phyloP scores from a whole-genome alignment of 495 filamentous ascomycete genomes.

The Trichoderma orchidacearum region DNA sequence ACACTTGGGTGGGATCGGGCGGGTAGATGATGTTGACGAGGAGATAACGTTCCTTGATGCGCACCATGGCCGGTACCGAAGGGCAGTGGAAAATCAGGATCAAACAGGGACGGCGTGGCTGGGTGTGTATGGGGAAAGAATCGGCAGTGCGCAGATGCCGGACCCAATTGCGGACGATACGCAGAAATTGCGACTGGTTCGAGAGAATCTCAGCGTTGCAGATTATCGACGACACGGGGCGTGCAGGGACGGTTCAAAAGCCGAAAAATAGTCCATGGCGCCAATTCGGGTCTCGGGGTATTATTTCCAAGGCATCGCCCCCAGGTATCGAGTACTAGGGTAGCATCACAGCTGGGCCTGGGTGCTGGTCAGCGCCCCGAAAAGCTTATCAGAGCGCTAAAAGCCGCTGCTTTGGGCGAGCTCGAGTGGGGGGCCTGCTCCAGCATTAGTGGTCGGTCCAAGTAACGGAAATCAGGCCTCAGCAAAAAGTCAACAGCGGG shows the following conservation, averaged over 20 bases:
- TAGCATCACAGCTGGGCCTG: background rate
- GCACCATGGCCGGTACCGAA: slow-evolving; percentile 53
- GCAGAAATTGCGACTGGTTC: too few species aligned
- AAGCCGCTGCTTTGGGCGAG: background rate
- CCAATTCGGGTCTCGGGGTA: background rate
- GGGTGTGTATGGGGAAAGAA: background rate
- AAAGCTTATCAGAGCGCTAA: background rate
- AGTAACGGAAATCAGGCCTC: too few species aligned
- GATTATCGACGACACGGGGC: background rate
- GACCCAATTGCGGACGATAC: background rate
- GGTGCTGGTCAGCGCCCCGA: background rate
- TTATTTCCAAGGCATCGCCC: too few species aligned
- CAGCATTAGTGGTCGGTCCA: too few species aligned
- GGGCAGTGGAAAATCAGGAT: too few species aligned
- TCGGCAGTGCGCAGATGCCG: background rate
- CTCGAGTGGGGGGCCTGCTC: too few species aligned
- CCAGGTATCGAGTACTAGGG: too few species aligned
- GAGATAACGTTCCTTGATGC: slow-evolving; percentile 89
- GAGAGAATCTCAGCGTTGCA: background rate
- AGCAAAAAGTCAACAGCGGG: too few species aligned
- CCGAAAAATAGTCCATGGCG: slow-evolving; percentile 1
- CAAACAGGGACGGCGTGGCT: background rate
- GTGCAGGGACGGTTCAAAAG: too few species aligned
- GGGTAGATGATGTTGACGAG: slow-evolving; percentile 87
- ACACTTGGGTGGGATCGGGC: slow-evolving; percentile 24